Evolutionary conservation across 116 monocot genomes (phyloP).

Genomic region (Iris pallida): DNA sequence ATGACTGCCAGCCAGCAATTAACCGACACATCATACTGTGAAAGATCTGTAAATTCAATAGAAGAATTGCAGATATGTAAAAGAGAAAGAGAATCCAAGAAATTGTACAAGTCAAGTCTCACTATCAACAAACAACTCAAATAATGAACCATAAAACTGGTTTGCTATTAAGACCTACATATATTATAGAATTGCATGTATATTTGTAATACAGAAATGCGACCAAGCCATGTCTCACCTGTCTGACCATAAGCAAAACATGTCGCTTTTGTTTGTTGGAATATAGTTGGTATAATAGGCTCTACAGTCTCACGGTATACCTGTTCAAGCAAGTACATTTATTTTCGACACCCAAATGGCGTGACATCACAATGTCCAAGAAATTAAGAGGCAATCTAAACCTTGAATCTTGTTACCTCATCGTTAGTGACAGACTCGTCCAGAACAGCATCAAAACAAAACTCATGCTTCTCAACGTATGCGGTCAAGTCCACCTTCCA

Average conservation of each 20-base stretch:
- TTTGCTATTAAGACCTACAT: background rate
- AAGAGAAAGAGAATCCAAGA: no score
- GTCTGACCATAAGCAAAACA: conserved; percentile 99
- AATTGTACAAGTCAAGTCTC: background rate
- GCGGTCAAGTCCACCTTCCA: conserved; percentile 91
- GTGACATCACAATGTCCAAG: background rate
- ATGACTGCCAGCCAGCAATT: no score
- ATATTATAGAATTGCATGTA: background rate
- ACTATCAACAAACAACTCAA: background rate
- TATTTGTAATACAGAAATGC: background rate
- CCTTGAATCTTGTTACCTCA: conserved; percentile 48
- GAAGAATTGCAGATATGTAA: no score
- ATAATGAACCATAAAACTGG: background rate
- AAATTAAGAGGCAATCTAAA: background rate
- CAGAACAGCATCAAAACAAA: conserved; percentile 94
- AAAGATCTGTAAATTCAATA: no score
- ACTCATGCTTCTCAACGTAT: conserved; percentile 96
- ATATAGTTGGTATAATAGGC: conserved; percentile 89
- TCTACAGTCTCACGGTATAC: conserved; percentile 87
- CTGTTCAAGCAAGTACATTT: conserved; percentile 25
- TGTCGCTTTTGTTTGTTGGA: conserved; percentile 84
- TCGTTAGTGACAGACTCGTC: conserved; percentile 79
- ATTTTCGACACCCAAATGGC: background rate
- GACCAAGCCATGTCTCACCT: conserved; percentile 26
- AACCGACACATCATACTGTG: no score